Conservation (phyloP, 345 rosid genomes). For the Rhizophora mangle region DNA sequence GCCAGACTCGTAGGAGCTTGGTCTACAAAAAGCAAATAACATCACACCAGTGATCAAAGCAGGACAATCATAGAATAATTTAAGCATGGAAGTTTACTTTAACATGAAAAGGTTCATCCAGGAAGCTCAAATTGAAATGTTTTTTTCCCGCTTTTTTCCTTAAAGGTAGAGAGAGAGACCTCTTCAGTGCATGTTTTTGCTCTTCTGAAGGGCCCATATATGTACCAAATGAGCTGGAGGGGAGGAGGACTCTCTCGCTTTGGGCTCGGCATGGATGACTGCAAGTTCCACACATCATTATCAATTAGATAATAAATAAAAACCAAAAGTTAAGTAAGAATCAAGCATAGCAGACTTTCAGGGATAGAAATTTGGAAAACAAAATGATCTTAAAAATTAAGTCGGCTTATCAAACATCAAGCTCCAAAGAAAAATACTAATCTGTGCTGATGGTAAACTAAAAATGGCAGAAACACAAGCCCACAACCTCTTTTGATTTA, state of each 20-base stretch:
- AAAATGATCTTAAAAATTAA: no score
- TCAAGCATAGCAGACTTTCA: background rate
- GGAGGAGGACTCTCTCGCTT: conserved; percentile 37
- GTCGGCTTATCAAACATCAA: no score
- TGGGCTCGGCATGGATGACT: conserved; percentile 36
- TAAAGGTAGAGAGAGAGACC: conserved; percentile 29
- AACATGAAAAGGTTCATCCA: background rate
- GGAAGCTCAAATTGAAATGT: background rate
- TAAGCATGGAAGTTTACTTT: no score
- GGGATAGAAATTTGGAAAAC: background rate
- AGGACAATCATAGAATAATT: background rate
- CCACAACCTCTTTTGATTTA: no score
- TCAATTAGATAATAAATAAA: conserved; percentile 4
- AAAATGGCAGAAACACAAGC: no score
- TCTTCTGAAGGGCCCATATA: conserved; percentile 32
- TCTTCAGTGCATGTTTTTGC: conserved; percentile 48
- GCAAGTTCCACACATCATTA: conserved; percentile 20
- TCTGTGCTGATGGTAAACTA: no score
- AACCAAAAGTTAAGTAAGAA: background rate
- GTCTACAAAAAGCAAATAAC: conserved; percentile 38
- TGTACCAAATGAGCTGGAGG: conserved; percentile 33
- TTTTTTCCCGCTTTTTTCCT: background rate
- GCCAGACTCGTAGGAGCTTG: conserved; percentile 34
- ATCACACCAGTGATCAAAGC: conserved; percentile 5
- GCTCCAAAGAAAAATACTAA: no score